phyloP scores from a whole-genome alignment of 2,329 filamentous ascomycete genomes.

The Hypomyces perniciosus region DNA sequence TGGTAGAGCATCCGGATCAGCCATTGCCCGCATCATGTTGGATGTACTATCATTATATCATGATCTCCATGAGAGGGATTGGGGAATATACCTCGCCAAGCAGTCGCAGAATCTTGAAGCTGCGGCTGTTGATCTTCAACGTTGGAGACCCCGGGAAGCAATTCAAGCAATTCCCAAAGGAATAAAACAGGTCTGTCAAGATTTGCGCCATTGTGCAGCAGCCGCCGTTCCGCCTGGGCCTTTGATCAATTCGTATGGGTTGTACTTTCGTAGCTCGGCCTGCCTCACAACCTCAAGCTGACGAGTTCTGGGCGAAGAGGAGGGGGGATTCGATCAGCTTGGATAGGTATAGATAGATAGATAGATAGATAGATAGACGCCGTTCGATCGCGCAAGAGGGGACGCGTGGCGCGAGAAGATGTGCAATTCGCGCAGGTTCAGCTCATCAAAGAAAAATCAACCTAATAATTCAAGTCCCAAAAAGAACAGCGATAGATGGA shows the following conservation, averaged over 20 bases:
- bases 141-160: constrained; percentile 94
- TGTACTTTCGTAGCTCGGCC: neutral
- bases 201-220: constrained; percentile 64
- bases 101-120: constrained; percentile 91
- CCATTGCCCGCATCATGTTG: neutral
- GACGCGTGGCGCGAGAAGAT: no score
- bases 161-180: constrained; percentile 88
- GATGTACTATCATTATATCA: neutral
- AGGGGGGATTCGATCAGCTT: no score
- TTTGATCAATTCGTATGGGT: neutral
- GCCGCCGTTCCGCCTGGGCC: neutral
- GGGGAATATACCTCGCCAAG: constrained; percentile 69
- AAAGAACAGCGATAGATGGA: no score
- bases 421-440: no score
- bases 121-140: constrained; percentile 88
- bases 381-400: no score
- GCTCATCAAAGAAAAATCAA: no score
- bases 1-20: constrained; percentile 28
- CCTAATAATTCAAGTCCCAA: no score
- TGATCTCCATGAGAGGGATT: neutral
- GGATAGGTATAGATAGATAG: no score
- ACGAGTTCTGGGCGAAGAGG: no score
- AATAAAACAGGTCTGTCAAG: constrained; percentile 82
- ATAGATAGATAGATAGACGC: no score
- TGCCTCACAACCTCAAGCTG: no score